A percentile compares a stretch with the other conserved stretches of the same genome.
phyloP scores from a whole-genome alignment of 2,329 filamentous ascomycete genomes.

The Hymenoscyphus scutula region DNA sequence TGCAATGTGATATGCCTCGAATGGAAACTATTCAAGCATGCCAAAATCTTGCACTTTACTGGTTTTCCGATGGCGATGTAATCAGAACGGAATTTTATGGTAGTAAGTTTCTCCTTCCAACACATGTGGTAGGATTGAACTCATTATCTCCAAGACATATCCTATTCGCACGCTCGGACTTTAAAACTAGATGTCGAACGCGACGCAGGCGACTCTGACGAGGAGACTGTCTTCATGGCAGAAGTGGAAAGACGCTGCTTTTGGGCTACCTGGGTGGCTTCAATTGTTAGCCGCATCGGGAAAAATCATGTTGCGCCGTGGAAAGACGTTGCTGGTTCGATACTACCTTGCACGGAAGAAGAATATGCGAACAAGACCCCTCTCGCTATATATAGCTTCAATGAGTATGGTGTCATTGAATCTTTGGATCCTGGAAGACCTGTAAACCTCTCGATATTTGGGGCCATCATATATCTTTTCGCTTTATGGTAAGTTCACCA shows the following conservation, averaged over 20 bases:
- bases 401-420: slow-evolving; percentile 17
- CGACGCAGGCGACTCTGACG: background rate
- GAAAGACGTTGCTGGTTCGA: slow-evolving; percentile 18
- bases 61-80: slow-evolving; percentile 20
- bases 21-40: slow-evolving; percentile 22
- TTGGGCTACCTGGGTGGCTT: slow-evolving; percentile 21
- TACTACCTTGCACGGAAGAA: slow-evolving; percentile 21
- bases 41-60: slow-evolving; percentile 22
- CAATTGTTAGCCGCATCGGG: slow-evolving; percentile 18
- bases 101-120: slow-evolving; percentile 15
- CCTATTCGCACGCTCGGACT: slow-evolving; percentile 16
- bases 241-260: slow-evolving; percentile 19
- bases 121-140: background rate
- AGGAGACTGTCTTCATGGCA: background rate
- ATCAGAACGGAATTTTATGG: slow-evolving; percentile 19
- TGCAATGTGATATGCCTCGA: slow-evolving; percentile 20
- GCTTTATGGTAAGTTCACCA: slow-evolving; percentile 17
- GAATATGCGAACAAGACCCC: slow-evolving; percentile 14
- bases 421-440: background rate
- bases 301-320: slow-evolving; percentile 18
- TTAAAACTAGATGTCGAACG: slow-evolving; percentile 15
- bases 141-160: slow-evolving; percentile 14
- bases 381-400: slow-evolving; percentile 15
- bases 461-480: slow-evolving; percentile 17
- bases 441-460: slow-evolving; percentile 13